Evolutionary conservation across 257 asterid genomes (phyloP).

Genomic region (Catharanthus roseus): DNA sequence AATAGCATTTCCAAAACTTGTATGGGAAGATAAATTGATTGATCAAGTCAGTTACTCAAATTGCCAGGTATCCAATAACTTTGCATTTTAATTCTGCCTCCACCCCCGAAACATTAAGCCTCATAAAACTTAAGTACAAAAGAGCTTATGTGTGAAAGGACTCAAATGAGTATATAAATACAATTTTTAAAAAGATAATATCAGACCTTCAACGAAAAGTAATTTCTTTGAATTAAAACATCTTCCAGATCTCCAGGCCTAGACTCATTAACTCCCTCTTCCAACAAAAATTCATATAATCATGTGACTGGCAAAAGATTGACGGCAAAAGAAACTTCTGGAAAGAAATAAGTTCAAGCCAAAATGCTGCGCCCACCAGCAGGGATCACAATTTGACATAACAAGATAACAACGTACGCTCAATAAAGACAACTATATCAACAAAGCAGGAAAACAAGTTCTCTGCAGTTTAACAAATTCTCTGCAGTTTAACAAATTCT

Average conservation of each 20-base stretch:
- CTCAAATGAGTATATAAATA: not conserved
- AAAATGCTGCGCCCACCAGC: not conserved
- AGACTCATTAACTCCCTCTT: not conserved
- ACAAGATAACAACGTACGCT: not conserved
- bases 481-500: not conserved
- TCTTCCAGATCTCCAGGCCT: not conserved
- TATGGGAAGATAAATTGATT: not conserved
- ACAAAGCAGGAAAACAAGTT: not conserved
- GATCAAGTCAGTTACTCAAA: not conserved
- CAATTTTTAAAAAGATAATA: not conserved
- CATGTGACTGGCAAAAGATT: not conserved
- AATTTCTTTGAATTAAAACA: not conserved
- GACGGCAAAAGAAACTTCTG: not conserved
- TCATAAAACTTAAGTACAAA: not conserved
- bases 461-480: not conserved
- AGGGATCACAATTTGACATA: not conserved
- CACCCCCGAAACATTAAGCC: too few relatives aligned
- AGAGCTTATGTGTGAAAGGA: not conserved
- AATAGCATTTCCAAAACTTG: not conserved
- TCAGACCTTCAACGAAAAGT: not conserved
- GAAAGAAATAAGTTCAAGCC: slow-evolving; percentile 1
- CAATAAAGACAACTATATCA: not conserved
- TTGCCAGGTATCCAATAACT: not conserved
- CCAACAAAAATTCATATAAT: not conserved
- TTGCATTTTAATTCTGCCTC: not conserved